A percentile compares a stretch with the other conserved stretches of the same genome.
Evolutionary conservation across 148 eudicot genomes (phyloP).

Genomic region (Arbutus unedo): DNA sequence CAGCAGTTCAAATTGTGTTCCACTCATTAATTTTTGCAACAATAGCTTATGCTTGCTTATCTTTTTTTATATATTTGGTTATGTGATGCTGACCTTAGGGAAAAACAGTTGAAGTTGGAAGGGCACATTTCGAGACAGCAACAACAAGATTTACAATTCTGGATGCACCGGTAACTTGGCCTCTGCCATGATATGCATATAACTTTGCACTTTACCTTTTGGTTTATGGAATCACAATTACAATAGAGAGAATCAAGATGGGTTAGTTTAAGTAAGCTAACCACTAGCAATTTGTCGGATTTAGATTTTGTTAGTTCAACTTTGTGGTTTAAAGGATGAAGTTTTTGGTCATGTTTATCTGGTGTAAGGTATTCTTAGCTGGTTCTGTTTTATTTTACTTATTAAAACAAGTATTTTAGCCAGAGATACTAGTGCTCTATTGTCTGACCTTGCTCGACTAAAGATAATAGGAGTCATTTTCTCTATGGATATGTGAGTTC

Average conservation of each 20-base stretch:
- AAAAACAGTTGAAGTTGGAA: conserved; percentile 87
- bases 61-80: neutral
- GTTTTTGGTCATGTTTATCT: neutral
- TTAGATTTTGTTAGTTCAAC: neutral
- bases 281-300: neutral
- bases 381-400: too few species aligned
- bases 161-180: conserved; percentile 83
- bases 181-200: neutral
- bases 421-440: neutral
- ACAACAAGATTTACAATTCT: conserved; percentile 85
- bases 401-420: neutral
- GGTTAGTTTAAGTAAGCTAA: neutral
- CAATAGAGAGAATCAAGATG: neutral
- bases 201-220: neutral
- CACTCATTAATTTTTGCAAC: neutral
- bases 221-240: neutral
- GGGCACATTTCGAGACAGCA: conserved; percentile 95
- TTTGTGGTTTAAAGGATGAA: neutral
- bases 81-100: conserved; percentile 43
- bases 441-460: neutral
- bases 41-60: neutral
- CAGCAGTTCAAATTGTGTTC: neutral
- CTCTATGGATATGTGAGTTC: neutral
- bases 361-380: neutral
- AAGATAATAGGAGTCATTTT: neutral